phyloP scores from a whole-genome alignment of 2,329 filamentous ascomycete species.

The Trichoderma koningiopsis region DNA sequence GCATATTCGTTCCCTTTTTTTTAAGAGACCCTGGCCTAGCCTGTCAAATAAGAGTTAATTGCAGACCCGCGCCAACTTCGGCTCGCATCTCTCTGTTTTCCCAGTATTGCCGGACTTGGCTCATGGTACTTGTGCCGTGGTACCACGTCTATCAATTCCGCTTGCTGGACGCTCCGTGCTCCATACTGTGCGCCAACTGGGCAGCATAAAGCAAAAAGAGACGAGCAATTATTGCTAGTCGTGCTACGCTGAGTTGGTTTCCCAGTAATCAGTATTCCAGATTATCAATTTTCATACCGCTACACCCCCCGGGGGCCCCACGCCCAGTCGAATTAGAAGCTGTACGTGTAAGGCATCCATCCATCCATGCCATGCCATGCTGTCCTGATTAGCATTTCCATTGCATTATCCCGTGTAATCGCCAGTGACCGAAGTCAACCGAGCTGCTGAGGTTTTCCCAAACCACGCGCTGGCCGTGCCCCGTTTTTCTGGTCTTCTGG shows the following conservation, averaged over 20 bases:
- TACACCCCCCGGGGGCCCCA: background rate
- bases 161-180: slow-evolving; percentile 7
- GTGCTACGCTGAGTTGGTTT: background rate
- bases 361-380: background rate
- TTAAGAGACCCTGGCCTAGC: slow-evolving; percentile 9
- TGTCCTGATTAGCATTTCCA: background rate
- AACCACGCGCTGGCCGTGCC: slow-evolving; percentile 25
- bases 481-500: slow-evolving; percentile 27
- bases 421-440: slow-evolving; percentile 2
- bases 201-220: slow-evolving; percentile 4
- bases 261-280: slow-evolving; percentile 12
- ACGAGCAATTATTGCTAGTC: background rate
- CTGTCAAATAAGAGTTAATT: slow-evolving; percentile 16
- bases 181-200: slow-evolving; percentile 21
- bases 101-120: slow-evolving; percentile 4
- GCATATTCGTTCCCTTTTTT: background rate
- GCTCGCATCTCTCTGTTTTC: slow-evolving; percentile 8
- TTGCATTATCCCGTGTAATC: background rate
- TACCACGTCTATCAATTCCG: slow-evolving; percentile 2
- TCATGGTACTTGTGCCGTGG: background rate
- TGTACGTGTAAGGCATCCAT: background rate
- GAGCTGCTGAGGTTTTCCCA: slow-evolving; percentile 9
- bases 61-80: slow-evolving; percentile 23
- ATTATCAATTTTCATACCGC: background rate
- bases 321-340: background rate